Evolutionary conservation across 2,329 filamentous ascomycete genomes (phyloP), one percentile per base, ranked within the genome.

Genomic region (Claviceps digitariae): DNA sequence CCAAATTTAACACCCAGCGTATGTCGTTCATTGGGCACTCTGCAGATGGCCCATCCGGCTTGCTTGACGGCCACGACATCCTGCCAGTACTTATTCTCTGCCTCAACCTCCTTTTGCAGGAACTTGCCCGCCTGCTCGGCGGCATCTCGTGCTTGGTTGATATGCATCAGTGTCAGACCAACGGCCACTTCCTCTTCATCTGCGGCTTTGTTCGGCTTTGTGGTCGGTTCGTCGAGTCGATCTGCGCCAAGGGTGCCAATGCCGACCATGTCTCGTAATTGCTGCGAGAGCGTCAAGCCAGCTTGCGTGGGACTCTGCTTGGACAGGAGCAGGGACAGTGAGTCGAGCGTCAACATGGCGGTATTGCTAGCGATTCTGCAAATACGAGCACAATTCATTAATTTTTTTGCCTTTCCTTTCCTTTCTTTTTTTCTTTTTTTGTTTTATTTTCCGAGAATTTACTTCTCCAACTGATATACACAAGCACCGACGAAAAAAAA

Each of bases 71-170:
- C 80, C 48, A 95, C 72, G 2, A 97, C 79, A 61, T 95, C 85
- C 53, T 86, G 79, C 93, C 93, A 98, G 67, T 95, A 98, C 60
- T 78, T 84, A 2, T 83, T 84, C 71, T 98, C 93, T 31, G 82
- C 80, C 10, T 79, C 76, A 36, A 94, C 85, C 66, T 95, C 90
- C 12, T 78, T 79, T 60, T 88, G 80, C 13, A 98, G 70, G 43
- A 87, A 78, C 27, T 77, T 75, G 0, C 87, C 85, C 4, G 90
- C 84, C 10, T 81, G 77, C 15, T 89, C 71, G 23, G 95, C 78
- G 38, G 83, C 83, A 60, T 87, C 84, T 1, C 88, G 83, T 3
- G 86, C 83, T 36, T 80, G 78, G 60, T 86, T 83, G 59, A 95
- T 81, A 47, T 84, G 84, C 62, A 90, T 81, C 57, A 93, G 73